A percentile compares a stretch with the other conserved stretches of the same genome.
Conservation (phyloP, 2,329 filamentous ascomycete genomes). For the Calonectria montana region DNA sequence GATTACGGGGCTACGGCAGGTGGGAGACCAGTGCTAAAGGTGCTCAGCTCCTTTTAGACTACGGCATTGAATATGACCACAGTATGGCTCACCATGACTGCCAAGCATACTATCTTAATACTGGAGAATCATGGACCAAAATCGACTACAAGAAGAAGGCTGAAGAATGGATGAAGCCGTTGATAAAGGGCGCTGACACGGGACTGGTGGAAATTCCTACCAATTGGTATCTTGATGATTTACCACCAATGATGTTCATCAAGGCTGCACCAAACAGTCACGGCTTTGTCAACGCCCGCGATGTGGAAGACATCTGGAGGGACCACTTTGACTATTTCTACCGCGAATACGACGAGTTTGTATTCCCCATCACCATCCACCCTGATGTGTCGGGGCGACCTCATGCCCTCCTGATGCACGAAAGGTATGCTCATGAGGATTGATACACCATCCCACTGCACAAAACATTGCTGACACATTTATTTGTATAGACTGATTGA, state of each 20-base stretch:
- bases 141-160: slow-evolving; percentile 67
- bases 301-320: slow-evolving; percentile 73
- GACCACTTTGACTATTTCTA: slow-evolving; percentile 81
- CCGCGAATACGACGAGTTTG: slow-evolving; percentile 79
- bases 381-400: slow-evolving; percentile 79
- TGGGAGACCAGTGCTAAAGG: slow-evolving; percentile 78
- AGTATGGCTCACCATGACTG: slow-evolving; percentile 74
- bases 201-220: slow-evolving; percentile 73
- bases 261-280: slow-evolving; percentile 74
- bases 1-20: slow-evolving; percentile 48
- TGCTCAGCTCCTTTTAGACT: slow-evolving; percentile 71
- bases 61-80: slow-evolving; percentile 78
- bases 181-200: slow-evolving; percentile 67
- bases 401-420: slow-evolving; percentile 79
- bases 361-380: slow-evolving; percentile 83
- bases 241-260: slow-evolving; percentile 80
- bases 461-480: neutral
- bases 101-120: slow-evolving; percentile 72
- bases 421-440: slow-evolving; percentile 47
- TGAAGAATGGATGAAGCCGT: slow-evolving; percentile 58
- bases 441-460: neutral
- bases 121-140: slow-evolving; percentile 75
- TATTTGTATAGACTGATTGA: slow-evolving; percentile 61
- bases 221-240: slow-evolving; percentile 72
- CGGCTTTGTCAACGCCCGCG: slow-evolving; percentile 67